Evolutionary conservation across 352 stramenopile species (phyloP).

Genomic region (Globisporangium camurandrum): DNA sequence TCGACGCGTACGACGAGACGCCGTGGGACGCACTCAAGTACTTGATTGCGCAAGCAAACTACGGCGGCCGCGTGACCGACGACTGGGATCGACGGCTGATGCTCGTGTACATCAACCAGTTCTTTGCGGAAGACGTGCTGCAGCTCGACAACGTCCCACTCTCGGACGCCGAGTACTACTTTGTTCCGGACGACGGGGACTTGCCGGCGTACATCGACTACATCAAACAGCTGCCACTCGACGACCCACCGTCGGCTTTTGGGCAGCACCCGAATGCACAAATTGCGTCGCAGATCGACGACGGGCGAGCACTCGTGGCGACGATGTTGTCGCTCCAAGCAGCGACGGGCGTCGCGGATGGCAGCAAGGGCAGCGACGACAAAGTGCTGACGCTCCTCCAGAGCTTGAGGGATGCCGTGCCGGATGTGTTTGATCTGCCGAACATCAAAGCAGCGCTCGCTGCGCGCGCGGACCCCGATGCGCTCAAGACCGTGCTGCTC

Average conservation of each 20-base stretch:
- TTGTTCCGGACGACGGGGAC: slow-evolving; percentile 90
- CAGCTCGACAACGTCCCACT: slow-evolving; percentile 81
- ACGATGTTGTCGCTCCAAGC: slow-evolving; percentile 90
- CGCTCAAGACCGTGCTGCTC: slow-evolving; percentile 91
- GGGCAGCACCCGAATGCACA: slow-evolving; percentile 95
- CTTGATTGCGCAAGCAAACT: slow-evolving; percentile 95
- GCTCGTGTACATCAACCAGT: slow-evolving; percentile 95
- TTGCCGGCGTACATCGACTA: slow-evolving; percentile 85
- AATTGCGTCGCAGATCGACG: slow-evolving; percentile 93
- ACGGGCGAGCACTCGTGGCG: slow-evolving; percentile 82
- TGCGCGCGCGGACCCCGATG: slow-evolving; percentile 79
- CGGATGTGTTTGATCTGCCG: slow-evolving; percentile 85
- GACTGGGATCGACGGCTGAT: slow-evolving; percentile 94
- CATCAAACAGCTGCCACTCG: slow-evolving; percentile 86
- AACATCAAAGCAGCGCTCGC: slow-evolving; percentile 67
- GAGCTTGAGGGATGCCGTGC: slow-evolving; percentile 83
- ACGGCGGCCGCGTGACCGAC: slow-evolving; percentile 94
- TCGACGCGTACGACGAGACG: slow-evolving; percentile 90
- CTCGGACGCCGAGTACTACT: slow-evolving; percentile 90
- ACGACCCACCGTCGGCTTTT: slow-evolving; percentile 89
- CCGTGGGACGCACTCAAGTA: slow-evolving; percentile 94
- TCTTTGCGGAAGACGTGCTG: slow-evolving; percentile 89
- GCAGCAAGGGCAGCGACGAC: slow-evolving; percentile 82
- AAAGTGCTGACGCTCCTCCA: slow-evolving; percentile 82
- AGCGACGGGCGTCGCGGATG: slow-evolving; percentile 69